A percentile compares a stretch with the other conserved stretches of the same genome.
Evolutionary conservation across 768 basidiomycete species (phyloP).

Genomic region (Rhodosporidiobolus sp.): DNA sequence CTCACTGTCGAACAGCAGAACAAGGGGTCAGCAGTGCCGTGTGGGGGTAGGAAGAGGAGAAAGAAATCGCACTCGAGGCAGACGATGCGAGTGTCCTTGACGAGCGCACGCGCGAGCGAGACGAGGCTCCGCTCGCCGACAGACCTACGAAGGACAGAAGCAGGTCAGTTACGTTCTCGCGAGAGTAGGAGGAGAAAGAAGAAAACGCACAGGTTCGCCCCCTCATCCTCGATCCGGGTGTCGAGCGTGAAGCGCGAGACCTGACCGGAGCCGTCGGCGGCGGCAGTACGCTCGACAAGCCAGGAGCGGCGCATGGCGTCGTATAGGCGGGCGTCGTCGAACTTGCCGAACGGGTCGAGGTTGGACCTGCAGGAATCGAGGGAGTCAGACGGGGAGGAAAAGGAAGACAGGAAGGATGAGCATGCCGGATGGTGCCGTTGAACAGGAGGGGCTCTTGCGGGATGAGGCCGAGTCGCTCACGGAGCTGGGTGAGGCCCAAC

Average conservation of each 20-base stretch:
- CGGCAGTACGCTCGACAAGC: slow-evolving; percentile 57
- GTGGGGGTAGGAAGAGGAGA: no score
- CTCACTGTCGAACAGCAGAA: background rate
- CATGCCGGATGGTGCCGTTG: slow-evolving; percentile 68
- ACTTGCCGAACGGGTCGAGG: slow-evolving; percentile 75
- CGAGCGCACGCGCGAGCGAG: slow-evolving; percentile 79
- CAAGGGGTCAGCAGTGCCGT: slow-evolving; percentile 76
- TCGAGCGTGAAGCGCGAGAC: slow-evolving; percentile 68
- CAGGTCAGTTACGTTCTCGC: background rate
- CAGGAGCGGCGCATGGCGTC: slow-evolving; percentile 79
- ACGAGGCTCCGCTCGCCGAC: slow-evolving; percentile 68
- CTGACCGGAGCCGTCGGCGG: background rate
- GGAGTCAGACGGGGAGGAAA: background rate
- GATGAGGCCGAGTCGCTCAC: slow-evolving; percentile 34
- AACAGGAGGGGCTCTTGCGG: slow-evolving; percentile 51
- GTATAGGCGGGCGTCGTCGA: slow-evolving; percentile 75
- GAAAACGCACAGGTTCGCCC: slow-evolving; percentile 46
- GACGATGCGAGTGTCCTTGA: slow-evolving; percentile 74
- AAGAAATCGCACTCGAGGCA: slow-evolving; percentile 72
- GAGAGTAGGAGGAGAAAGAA: no score
- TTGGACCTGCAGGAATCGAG: slow-evolving; percentile 54
- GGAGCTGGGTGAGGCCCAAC: slow-evolving; percentile 60
- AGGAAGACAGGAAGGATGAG: background rate
- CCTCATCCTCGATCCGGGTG: slow-evolving; percentile 77
- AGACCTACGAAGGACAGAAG: background rate